Evolutionary conservation across 176 grass and related monocot genomes (phyloP).

Genomic region (Cymbopogon citratus): DNA sequence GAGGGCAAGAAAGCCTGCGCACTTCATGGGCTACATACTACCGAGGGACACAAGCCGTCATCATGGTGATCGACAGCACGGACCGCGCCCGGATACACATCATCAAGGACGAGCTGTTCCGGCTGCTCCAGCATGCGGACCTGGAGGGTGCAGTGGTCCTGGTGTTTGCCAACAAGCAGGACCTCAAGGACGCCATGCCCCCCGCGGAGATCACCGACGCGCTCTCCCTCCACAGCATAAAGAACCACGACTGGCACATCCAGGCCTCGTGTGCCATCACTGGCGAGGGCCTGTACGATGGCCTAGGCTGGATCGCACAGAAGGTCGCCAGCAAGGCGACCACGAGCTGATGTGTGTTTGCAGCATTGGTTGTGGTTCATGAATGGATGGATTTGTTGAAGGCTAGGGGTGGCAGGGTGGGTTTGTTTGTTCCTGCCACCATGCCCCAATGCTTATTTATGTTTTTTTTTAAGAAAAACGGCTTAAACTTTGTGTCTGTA

Average conservation of each 20-base stretch:
- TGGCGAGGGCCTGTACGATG: constrained; percentile 76
- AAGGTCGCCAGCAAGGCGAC: constrained; percentile 68
- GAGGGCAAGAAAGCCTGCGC: constrained; percentile 86
- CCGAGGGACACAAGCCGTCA: constrained; percentile 74
- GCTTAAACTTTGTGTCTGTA: constrained; percentile 21
- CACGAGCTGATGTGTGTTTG: neutral
- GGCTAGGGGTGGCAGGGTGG: neutral
- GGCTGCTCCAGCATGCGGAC: constrained; percentile 66
- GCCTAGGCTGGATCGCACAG: constrained; percentile 87
- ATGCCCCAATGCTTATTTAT: constrained; percentile 14
- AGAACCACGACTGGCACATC: constrained; percentile 94
- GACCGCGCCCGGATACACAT: constrained; percentile 81
- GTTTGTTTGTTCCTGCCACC: constrained; percentile 30
- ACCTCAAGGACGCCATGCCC: constrained; percentile 88
- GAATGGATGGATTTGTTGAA: constrained; percentile 17
- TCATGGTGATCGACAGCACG: constrained; percentile 82
- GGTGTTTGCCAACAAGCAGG: constrained; percentile 92
- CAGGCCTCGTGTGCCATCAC: constrained; percentile 84
- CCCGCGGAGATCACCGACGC: constrained; percentile 92
- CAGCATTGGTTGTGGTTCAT: neutral
- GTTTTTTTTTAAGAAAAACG: neutral
- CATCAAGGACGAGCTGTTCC: constrained; percentile 88
- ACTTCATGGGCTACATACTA: constrained; percentile 93
- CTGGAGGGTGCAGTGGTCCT: constrained; percentile 67
- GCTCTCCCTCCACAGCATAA: constrained; percentile 93